phyloP scores from a whole-genome alignment of 208 protist genomes.

The Acanthamoeba healyi region DNA sequence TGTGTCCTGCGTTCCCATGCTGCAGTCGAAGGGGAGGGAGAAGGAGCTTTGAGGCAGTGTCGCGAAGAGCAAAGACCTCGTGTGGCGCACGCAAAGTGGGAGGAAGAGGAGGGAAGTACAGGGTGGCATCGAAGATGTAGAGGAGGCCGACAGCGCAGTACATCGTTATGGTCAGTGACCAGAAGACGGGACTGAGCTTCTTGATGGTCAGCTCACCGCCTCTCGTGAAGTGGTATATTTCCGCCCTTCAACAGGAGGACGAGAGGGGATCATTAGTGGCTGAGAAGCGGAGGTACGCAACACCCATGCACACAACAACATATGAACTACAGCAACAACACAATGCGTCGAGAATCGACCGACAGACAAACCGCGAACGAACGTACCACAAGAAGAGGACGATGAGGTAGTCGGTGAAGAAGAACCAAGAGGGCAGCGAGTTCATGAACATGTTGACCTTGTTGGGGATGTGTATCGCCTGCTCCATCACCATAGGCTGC shows the following conservation, averaged over 20 bases:
- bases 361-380: neutral
- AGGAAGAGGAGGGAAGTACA: neutral
- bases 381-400: constrained; percentile 54
- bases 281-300: neutral
- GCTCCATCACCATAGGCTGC: constrained; percentile 55
- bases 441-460: constrained; percentile 49
- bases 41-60: neutral
- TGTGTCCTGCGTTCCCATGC: neutral
- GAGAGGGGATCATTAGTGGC: too few species aligned
- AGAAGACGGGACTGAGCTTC: constrained; percentile 51
- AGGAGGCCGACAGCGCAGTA: neutral
- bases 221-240: constrained; percentile 53
- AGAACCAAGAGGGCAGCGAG: constrained; percentile 44
- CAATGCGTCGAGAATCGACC: neutral
- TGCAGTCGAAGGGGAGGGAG: neutral
- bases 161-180: constrained; percentile 54
- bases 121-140: constrained; percentile 32
- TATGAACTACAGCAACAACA: neutral
- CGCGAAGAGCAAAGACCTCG: too few species aligned
- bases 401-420: constrained; percentile 70
- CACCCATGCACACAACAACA: neutral
- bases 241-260: neutral
- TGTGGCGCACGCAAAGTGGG: neutral
- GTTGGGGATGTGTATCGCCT: constrained; percentile 23
- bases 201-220: constrained; percentile 17